phyloP scores from a whole-genome alignment of 768 basidiomycete species.

The Kwoniella pini region DNA sequence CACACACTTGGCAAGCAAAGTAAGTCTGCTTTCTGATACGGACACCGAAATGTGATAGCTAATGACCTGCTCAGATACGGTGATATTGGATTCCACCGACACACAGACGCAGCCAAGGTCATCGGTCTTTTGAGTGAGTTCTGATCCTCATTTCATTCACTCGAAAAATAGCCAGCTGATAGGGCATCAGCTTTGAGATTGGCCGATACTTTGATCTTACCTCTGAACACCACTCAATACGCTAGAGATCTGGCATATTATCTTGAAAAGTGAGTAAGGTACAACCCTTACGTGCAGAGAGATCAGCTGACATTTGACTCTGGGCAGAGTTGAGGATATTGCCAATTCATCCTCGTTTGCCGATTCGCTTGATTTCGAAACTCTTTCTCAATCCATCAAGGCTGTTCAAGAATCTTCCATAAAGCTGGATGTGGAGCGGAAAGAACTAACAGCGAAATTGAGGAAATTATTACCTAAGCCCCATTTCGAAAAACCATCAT shows the following conservation, averaged over 20 bases:
- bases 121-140: slow-evolving; percentile 61
- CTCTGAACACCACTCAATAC: slow-evolving; percentile 71
- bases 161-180: neutral
- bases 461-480: slow-evolving; percentile 42
- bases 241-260: slow-evolving; percentile 63
- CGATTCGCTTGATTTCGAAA: slow-evolving; percentile 41
- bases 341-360: slow-evolving; percentile 37
- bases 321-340: slow-evolving; percentile 61
- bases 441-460: slow-evolving; percentile 35
- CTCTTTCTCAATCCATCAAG: slow-evolving; percentile 50
- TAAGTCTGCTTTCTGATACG: slow-evolving; percentile 44
- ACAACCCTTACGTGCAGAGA: neutral
- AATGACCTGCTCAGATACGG: slow-evolving; percentile 55
- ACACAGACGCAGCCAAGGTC: slow-evolving; percentile 69
- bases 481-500: neutral
- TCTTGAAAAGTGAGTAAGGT: slow-evolving; percentile 59
- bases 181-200: slow-evolving; percentile 60
- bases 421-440: slow-evolving; percentile 48
- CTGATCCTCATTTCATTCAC: no score
- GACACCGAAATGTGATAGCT: neutral
- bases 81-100: slow-evolving; percentile 73
- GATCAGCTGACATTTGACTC: neutral
- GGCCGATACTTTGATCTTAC: slow-evolving; percentile 62
- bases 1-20: slow-evolving; percentile 68
- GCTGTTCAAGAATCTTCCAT: slow-evolving; percentile 48